A percentile compares a stretch with the other conserved stretches of the same genome.
Conservation (phyloP, 768 basidiomycete genomes). For the Podaxis sp. region DNA sequence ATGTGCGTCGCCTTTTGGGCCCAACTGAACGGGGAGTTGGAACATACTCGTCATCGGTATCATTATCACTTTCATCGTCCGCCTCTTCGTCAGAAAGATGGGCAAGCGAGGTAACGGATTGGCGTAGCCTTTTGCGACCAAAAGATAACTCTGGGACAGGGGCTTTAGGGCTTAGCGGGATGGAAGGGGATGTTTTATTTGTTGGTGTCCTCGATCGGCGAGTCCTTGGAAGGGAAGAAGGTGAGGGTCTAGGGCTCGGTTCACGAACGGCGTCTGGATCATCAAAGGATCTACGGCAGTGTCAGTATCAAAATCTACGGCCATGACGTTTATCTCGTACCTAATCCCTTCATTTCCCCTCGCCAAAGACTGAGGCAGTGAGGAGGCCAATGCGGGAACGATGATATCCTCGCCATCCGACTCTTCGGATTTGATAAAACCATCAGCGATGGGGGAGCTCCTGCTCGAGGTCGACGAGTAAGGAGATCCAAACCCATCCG, state of each 20-base stretch:
- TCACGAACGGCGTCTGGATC: not conserved
- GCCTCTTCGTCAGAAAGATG: constrained; percentile 23
- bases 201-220: constrained; percentile 16
- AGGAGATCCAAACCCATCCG: constrained; percentile 13
- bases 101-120: not conserved
- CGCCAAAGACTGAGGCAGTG: not conserved
- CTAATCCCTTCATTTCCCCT: constrained; percentile 5
- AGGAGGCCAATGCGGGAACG: not conserved
- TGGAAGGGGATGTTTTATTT: constrained; percentile 13
- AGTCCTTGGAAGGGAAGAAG: constrained; percentile 8
- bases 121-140: constrained; percentile 5
- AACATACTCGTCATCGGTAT: constrained; percentile 44
- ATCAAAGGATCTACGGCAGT: constrained; percentile 6
- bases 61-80: constrained; percentile 39
- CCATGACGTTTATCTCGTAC: constrained; percentile 3
- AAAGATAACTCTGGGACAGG: not conserved
- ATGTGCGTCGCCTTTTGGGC: constrained; percentile 8
- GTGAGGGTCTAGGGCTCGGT: constrained; percentile 8
- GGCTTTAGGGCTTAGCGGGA: not conserved
- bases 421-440: constrained; percentile 2
- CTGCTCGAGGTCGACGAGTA: constrained; percentile 9
- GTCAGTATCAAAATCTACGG: not conserved
- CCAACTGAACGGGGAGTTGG: constrained; percentile 30
- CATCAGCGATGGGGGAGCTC: constrained; percentile 3
- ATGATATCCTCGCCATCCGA: not conserved